Evolutionary conservation across 768 basidiomycete species (phyloP).

Genomic region (Pleurotus tuber-regium): DNA sequence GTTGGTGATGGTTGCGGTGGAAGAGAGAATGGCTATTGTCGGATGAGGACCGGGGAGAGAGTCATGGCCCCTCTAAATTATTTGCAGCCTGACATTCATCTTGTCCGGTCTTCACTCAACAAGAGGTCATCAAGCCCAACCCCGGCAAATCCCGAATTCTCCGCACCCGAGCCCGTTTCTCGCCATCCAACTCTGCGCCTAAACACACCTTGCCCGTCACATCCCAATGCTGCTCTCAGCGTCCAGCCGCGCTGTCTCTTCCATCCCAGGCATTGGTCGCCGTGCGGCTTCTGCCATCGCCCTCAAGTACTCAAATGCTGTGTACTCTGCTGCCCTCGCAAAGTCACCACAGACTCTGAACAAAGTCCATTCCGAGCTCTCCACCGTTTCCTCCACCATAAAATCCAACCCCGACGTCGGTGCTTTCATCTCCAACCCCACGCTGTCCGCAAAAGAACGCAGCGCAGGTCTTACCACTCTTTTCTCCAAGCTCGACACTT

Average conservation of each 20-base stretch:
- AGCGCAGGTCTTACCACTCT: constrained; percentile 62
- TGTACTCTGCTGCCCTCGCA: constrained; percentile 76
- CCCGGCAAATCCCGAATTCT: constrained; percentile 11
- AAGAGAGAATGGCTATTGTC: background rate
- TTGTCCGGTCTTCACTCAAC: background rate
- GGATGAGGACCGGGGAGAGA: background rate
- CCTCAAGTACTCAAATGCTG: constrained; percentile 80
- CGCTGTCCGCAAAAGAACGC: constrained; percentile 81
- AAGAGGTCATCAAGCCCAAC: constrained; percentile 7
- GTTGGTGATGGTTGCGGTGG: background rate
- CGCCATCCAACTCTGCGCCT: constrained; percentile 6
- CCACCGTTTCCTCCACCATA: constrained; percentile 66
- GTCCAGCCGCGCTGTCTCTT: constrained; percentile 28
- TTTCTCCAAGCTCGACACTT: constrained; percentile 62
- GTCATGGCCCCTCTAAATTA: background rate
- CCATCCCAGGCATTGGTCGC: constrained; percentile 51
- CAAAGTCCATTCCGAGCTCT: constrained; percentile 85
- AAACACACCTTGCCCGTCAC: constrained; percentile 9
- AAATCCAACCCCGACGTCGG: constrained; percentile 60
- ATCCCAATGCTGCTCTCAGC: constrained; percentile 14
- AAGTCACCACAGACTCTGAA: constrained; percentile 81
- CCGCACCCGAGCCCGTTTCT: constrained; percentile 4
- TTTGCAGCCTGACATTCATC: constrained; percentile 1
- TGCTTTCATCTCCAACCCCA: constrained; percentile 86
- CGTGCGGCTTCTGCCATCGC: constrained; percentile 73